Conservation (phyloP, 1,139 yeast species). For the Kurtzmaniella quercitrusa region DNA sequence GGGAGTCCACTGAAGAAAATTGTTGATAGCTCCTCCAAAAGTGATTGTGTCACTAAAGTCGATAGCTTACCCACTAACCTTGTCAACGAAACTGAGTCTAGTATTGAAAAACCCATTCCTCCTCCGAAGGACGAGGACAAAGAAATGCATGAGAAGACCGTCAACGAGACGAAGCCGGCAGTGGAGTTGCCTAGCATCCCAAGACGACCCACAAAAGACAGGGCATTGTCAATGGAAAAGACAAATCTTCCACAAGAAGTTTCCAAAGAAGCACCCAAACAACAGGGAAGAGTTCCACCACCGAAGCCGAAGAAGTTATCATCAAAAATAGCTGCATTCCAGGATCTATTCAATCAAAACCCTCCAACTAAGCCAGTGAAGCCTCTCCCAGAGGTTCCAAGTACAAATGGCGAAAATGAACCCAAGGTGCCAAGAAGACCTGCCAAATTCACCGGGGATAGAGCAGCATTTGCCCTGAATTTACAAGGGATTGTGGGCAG, state of each 20-base stretch:
- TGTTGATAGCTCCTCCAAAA: too few species aligned
- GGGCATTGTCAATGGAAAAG: not conserved
- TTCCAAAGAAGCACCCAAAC: slow-evolving; percentile 1
- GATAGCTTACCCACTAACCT: too few species aligned
- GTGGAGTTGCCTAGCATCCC: slow-evolving; percentile 9
- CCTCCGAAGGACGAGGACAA: not conserved
- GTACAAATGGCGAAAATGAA: slow-evolving; percentile 5
- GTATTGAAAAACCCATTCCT: not conserved
- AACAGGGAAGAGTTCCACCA: slow-evolving; percentile 46
- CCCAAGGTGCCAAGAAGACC: slow-evolving; percentile 9
- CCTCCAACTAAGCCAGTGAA: slow-evolving; percentile 5
- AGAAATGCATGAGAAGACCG: not conserved
- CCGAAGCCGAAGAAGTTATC: slow-evolving; percentile 74
- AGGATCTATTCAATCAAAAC: slow-evolving; percentile 53
- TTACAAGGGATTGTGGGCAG: slow-evolving; percentile 49
- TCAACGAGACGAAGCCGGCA: not conserved
- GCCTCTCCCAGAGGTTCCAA: not conserved
- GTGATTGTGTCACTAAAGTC: too few species aligned
- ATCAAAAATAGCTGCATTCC: slow-evolving; percentile 75
- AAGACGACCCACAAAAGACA: slow-evolving; percentile 10
- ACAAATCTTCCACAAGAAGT: not conserved
- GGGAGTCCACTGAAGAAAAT: too few species aligned
- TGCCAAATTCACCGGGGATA: slow-evolving; percentile 27
- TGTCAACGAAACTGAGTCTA: too few species aligned
- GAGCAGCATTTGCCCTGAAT: slow-evolving; percentile 48